Evolutionary conservation across 2,329 filamentous ascomycete species (phyloP).

Genomic region (Daldinia eschscholtzii): DNA sequence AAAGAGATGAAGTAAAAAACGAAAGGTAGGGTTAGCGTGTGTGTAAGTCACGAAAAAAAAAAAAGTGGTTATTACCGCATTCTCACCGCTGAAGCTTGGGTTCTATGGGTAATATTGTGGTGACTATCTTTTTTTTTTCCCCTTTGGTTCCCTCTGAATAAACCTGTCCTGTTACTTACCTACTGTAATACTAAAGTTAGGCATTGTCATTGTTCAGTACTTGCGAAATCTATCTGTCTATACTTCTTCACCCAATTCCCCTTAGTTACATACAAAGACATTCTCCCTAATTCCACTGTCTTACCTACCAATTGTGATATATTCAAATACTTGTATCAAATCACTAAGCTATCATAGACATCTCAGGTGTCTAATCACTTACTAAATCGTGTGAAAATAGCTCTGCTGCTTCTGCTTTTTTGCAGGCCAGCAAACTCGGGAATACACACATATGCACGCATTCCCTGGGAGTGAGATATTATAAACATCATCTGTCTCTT

Average conservation of each 20-base stretch:
- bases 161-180: not conserved
- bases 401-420: slow-evolving; percentile 5
- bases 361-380: not conserved
- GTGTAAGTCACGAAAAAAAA: not conserved
- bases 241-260: not conserved
- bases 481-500: slow-evolving; percentile 10
- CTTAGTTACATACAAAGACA: not conserved
- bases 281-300: not conserved
- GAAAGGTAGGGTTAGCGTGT: not conserved
- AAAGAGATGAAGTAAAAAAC: not conserved
- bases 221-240: too few species aligned
- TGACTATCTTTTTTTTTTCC: not conserved
- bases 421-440: slow-evolving; percentile 17
- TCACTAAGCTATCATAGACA: not conserved
- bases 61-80: slow-evolving; percentile 2
- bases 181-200: not conserved
- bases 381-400: slow-evolving; percentile 1
- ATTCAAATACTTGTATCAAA: not conserved
- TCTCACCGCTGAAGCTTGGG: slow-evolving; percentile 10
- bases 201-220: not conserved
- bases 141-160: not conserved
- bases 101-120: not conserved
- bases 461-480: not conserved
- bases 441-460: not conserved
- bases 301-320: slow-evolving; percentile 9